phyloP scores from a whole-genome alignment of 805 yeast species.

The Metschnikowia proteae region DNA sequence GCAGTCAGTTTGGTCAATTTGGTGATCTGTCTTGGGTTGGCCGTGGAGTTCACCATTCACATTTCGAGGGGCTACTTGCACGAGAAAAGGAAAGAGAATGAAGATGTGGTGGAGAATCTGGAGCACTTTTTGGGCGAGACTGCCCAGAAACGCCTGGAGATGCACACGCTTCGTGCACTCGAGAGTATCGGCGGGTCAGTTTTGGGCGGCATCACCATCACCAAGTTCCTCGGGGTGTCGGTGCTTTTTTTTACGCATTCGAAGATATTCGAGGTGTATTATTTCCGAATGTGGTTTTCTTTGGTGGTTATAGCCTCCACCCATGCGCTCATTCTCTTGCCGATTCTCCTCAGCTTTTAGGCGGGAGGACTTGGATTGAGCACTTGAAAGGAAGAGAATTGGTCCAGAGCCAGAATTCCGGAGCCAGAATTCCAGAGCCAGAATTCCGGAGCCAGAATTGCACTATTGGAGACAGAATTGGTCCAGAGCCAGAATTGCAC shows the following conservation, averaged over 20 bases:
- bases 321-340: conserved; percentile 77
- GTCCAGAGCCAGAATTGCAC: too few species aligned
- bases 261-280: conserved; percentile 84
- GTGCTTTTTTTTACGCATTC: conserved; percentile 86
- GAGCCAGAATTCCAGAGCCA: too few species aligned
- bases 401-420: too few species aligned
- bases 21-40: conserved; percentile 87
- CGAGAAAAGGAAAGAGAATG: conserved; percentile 19
- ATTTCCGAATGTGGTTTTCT: conserved; percentile 92
- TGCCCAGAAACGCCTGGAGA: conserved; percentile 12
- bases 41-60: conserved; percentile 91
- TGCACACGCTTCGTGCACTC: conserved; percentile 47
- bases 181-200: conserved; percentile 85
- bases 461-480: too few species aligned
- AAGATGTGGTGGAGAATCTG: conserved; percentile 12
- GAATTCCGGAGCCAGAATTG: too few species aligned
- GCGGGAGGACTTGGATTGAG: too few species aligned
- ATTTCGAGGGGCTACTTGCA: conserved; percentile 72
- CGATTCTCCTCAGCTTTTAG: conserved; percentile 58
- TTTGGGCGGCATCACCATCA: conserved; percentile 82
- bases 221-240: conserved; percentile 82
- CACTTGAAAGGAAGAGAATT: too few species aligned
- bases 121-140: conserved; percentile 15
- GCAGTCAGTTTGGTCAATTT: conserved; percentile 88
- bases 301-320: conserved; percentile 71